phyloP scores from a whole-genome alignment of 2,329 filamentous ascomycete genomes.

The Coniochaeta sp. region DNA sequence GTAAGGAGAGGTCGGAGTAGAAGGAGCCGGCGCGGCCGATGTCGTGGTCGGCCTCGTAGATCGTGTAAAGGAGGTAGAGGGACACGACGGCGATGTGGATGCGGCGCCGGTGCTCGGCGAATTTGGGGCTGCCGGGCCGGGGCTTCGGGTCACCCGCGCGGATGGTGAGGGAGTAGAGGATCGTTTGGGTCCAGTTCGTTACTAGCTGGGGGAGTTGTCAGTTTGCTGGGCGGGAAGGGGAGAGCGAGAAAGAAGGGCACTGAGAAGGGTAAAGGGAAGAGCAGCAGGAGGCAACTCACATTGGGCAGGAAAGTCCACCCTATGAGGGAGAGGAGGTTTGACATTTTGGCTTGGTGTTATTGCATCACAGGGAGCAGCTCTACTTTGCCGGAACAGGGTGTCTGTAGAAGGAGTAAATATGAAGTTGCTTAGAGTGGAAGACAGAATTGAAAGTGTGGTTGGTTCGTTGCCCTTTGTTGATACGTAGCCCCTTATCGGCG shows the following conservation, averaged over 20 bases:
- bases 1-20: conserved; percentile 70
- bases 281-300: conserved; percentile 26
- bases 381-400: too few relatives aligned
- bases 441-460: too few relatives aligned
- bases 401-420: too few relatives aligned
- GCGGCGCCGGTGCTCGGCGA: conserved; percentile 65
- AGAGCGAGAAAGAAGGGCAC: too few relatives aligned
- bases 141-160: conserved; percentile 82
- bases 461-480: background rate
- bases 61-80: conserved; percentile 80
- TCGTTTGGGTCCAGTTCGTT: conserved; percentile 67
- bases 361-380: too few relatives aligned
- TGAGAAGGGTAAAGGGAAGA: too few relatives aligned
- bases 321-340: conserved; percentile 43
- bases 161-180: conserved; percentile 84
- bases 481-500: too few relatives aligned
- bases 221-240: conserved; percentile 8
- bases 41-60: conserved; percentile 85
- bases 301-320: conserved; percentile 52
- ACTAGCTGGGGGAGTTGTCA: conserved; percentile 51
- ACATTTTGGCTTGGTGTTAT: conserved; percentile 30
- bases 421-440: too few relatives aligned
- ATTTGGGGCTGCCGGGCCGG: conserved; percentile 60
- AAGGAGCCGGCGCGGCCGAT: conserved; percentile 66
- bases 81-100: conserved; percentile 80